phyloP scores from a whole-genome alignment of 176 grass and related monocot species.

The Bothriochloa decipiens region DNA sequence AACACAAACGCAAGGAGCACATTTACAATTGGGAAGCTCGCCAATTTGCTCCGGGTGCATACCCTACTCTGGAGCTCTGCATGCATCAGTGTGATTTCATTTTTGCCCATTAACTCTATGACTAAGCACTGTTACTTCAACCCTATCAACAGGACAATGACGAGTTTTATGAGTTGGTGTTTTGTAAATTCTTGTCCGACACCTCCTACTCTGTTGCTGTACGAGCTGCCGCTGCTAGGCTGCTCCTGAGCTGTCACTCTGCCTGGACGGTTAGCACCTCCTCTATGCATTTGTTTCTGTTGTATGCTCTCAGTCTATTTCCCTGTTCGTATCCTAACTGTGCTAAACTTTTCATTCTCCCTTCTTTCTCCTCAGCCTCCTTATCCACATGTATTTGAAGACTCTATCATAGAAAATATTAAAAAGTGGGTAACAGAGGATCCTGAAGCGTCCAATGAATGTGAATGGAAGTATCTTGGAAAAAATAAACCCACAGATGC shows the following conservation, averaged over 20 bases:
- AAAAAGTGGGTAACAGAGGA: slow-evolving; percentile 79
- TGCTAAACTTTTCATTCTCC: not conserved
- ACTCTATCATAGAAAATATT: slow-evolving; percentile 73
- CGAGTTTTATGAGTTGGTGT: slow-evolving; percentile 83
- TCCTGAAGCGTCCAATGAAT: slow-evolving; percentile 46
- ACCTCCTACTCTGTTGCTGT: slow-evolving; percentile 55
- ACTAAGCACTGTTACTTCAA: slow-evolving; percentile 8
- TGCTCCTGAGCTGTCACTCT: slow-evolving; percentile 80
- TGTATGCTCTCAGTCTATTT: not conserved
- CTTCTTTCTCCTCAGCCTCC: slow-evolving; percentile 43
- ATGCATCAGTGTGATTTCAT: not conserved
- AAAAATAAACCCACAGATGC: slow-evolving; percentile 72
- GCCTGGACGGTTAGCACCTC: slow-evolving; percentile 66
- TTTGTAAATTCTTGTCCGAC: slow-evolving; percentile 78
- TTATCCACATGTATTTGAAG: slow-evolving; percentile 83
- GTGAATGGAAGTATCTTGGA: slow-evolving; percentile 69
- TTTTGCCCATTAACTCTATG: not conserved
- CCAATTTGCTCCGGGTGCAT: slow-evolving; percentile 70
- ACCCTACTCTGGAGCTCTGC: not conserved
- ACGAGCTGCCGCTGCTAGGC: slow-evolving; percentile 70
- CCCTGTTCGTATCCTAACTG: not conserved
- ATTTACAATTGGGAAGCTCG: slow-evolving; percentile 77
- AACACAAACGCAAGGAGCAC: slow-evolving; percentile 61
- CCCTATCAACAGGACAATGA: slow-evolving; percentile 69
- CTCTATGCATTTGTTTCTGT: not conserved